These are phyloP conservation scores for Emmonsiellopsis sp. DNA, from an alignment of 2,329 filamentous ascomycete genomes.

Conservation along the genomic window DNA sequence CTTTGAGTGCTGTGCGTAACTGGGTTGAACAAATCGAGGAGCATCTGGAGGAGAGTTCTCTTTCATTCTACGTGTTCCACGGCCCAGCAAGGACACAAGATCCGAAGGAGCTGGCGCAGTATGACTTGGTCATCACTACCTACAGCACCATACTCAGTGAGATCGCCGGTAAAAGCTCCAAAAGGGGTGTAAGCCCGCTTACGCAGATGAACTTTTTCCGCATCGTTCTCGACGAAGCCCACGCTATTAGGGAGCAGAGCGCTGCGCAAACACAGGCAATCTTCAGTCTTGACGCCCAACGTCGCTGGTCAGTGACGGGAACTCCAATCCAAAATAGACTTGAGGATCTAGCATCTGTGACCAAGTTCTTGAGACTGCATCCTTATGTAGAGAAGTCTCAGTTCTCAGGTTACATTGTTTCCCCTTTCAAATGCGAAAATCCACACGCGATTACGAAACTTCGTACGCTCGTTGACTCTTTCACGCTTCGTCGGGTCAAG, in stretches of 20 bases:
- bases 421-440: slow-evolving; percentile 80
- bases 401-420: slow-evolving; percentile 72
- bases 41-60: slow-evolving; percentile 57
- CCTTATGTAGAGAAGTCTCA: slow-evolving; percentile 72
- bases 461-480: slow-evolving; percentile 83
- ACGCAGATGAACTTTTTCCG: slow-evolving; percentile 83
- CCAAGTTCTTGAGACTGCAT: slow-evolving; percentile 74
- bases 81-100: slow-evolving; percentile 67
- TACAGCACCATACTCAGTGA: slow-evolving; percentile 84
- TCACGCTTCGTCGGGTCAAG: slow-evolving; percentile 84
- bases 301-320: slow-evolving; percentile 94
- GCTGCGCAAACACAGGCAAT: slow-evolving; percentile 80
- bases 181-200: slow-evolving; percentile 52
- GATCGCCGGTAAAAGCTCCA: slow-evolving; percentile 55
- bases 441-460: slow-evolving; percentile 62
- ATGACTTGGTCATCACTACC: slow-evolving; percentile 83
- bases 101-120: slow-evolving; percentile 56
- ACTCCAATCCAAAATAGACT: slow-evolving; percentile 92
- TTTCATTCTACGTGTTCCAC: slow-evolving; percentile 80
- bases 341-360: slow-evolving; percentile 77
- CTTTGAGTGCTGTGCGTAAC: slow-evolving; percentile 83
- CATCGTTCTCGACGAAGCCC: slow-evolving; percentile 88
- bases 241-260: slow-evolving; percentile 79
- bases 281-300: slow-evolving; percentile 66
- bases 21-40: slow-evolving; percentile 89